A percentile compares a stretch with the other conserved stretches of the same genome.
These are phyloP conservation scores for Tolypocladium pustulatum DNA, from an alignment of 2,329 filamentous ascomycete species.

Conservation along the genomic window DNA sequence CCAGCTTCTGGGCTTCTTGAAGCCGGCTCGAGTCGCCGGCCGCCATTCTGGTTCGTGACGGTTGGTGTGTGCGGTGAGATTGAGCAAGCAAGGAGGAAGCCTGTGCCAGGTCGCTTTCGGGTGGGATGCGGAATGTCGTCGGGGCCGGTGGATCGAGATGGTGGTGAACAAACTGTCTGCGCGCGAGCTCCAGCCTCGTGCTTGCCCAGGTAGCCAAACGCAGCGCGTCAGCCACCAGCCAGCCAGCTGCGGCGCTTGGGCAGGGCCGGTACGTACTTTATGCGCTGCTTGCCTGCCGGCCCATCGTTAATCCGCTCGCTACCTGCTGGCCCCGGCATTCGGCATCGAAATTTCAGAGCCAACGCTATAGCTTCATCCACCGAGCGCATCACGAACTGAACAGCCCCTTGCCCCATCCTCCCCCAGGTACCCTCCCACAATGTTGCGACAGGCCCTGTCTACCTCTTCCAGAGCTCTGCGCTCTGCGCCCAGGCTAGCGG, in stretches of 20 bases:
- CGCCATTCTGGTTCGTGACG: conserved; percentile 32
- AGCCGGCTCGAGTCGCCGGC: conserved; percentile 55
- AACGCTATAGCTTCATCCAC: conserved; percentile 1
- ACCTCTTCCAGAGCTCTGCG: conserved; percentile 33
- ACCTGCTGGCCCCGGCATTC: conserved; percentile 2
- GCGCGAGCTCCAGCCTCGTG: conserved; percentile 1
- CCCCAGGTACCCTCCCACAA: conserved; percentile 13
- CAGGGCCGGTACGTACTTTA: background rate
- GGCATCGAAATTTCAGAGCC: conserved; percentile 18
- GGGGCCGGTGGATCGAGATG: background rate
- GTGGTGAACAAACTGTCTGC: background rate
- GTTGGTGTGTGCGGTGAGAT: background rate
- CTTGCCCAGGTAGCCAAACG: conserved; percentile 24
- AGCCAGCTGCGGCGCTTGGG: background rate
- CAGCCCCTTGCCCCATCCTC: conserved; percentile 3
- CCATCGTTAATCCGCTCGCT: conserved; percentile 6
- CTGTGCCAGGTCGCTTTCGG: background rate
- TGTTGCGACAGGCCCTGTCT: conserved; percentile 36
- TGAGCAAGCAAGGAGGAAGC: background rate
- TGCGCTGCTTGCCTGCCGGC: background rate
- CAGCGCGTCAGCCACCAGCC: conserved; percentile 10
- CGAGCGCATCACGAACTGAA: background rate
- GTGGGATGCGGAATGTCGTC: background rate
- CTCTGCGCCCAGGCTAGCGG: conserved; percentile 25
- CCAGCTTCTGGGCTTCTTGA: conserved; percentile 79